Evolutionary conservation across 306 rosid genomes (phyloP), one percentile per base, ranked within the genome.

Genomic region (Rubus idaeus): DNA sequence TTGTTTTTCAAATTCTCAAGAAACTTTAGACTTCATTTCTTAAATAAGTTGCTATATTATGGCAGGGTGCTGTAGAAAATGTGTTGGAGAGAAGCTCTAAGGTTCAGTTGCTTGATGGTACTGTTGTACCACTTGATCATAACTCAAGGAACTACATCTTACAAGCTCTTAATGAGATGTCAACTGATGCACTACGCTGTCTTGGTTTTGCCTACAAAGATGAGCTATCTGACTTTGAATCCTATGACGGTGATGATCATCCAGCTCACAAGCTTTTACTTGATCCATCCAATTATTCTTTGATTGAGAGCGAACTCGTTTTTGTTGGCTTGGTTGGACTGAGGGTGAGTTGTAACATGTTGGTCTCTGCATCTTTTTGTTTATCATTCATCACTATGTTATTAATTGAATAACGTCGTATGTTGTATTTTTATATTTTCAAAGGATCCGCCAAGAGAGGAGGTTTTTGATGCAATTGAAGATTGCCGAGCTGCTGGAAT

Each of bases 171-270:
- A 85, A 78, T 70, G 92, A 88, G 72, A 94, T 94, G 96, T 91
- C 98, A 30, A 86, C 92, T 46, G 73, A 88, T 75, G 88, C 98
- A 72, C 78, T 94, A 71, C 91, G 98, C 55, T 91, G 97, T 83
- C 86, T 94, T 84, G 97, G 98, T 64, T 94, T 94, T 91, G 97
- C 97, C 16, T 94, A 83, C 88, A 94, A 90, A 80, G 94, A 87
- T 52, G 96, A 90, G 46, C 89, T 89, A 50, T 57, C 72, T 55
- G 78, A 26, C 55, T 91, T 93, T 79, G 86, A 79, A 53, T 58
- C 72, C 78, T 94, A 94, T 53, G 62, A 65, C 39, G 96, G 98
- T 18, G 87, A 81, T 70, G 96, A 91, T 40, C 98, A 94, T 80
- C 96, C 96, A 49, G 97, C 96, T 79, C 97, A 94, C 80, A 82